Evolutionary conservation across 2,329 filamentous ascomycete species (phyloP), one percentile per base, ranked within the genome.

Genomic region (Talaromyces sp.): DNA sequence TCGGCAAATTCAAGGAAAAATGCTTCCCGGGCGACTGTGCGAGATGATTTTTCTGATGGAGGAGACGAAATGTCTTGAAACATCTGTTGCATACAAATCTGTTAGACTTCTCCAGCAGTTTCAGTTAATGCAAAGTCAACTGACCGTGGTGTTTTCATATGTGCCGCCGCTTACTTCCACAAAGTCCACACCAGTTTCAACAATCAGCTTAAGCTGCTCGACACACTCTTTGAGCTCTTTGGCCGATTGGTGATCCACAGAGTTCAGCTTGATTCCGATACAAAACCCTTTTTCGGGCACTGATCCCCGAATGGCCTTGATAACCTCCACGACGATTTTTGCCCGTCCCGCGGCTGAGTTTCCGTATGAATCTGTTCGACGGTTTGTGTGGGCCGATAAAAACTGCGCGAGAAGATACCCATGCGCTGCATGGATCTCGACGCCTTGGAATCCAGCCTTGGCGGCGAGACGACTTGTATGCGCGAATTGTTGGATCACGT

Each of bases 1-100:
- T 77, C 73, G 0, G 85, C 84, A 64, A 89, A 89, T 52, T 88
- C 83, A 1, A 89, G 75, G 73, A 90, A 90, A 76, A 87, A 89
- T 0, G 86, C 85, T 65, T 90, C 87, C 8, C 87, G 80, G 0
- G 80, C 79, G 13, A 75, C 73, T 0, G 84, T 86, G 6, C 78
- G 77, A 14, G 43, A 38, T n/a, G 55, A 61, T 27, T 55, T 61
- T 11, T 60, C 35, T 14, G 24, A 5, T 26, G n/a, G 14, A 26
- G 59, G 29, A 24, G 56, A 53, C n/a, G 21, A 13, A 21, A 43
- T 61, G 58, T 50, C 63, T 64, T 32, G 29, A 32, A 77, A 68
- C 74, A 81, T 79, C 67, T 76, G 54, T 7, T 46, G 43, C 3
- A 21, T 24, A 46, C 19, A 19, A 46, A 4, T 5, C 9, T 19